These are phyloP conservation scores for Silene noctiflora DNA, from an alignment of 179 eudicot genomes.

Conservation along the genomic window DNA sequence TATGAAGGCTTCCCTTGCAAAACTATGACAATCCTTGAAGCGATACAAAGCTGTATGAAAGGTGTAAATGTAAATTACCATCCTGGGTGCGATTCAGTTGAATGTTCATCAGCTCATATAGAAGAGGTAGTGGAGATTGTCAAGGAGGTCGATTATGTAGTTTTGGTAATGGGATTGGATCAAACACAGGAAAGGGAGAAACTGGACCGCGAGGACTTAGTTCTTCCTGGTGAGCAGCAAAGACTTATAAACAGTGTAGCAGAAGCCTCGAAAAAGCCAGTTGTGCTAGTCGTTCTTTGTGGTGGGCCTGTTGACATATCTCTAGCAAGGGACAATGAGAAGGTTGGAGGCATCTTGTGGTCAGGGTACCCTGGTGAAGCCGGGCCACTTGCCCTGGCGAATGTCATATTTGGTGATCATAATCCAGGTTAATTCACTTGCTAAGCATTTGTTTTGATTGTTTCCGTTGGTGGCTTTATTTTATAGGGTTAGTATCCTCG, in stretches of 20 bases:
- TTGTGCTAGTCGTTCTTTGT: slow-evolving; percentile 48
- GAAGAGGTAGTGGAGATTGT: slow-evolving; percentile 40
- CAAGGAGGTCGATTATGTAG: slow-evolving; percentile 45
- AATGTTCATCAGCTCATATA: slow-evolving; percentile 29
- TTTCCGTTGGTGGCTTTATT: not conserved
- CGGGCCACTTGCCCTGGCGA: slow-evolving; percentile 56
- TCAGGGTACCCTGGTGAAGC: slow-evolving; percentile 70
- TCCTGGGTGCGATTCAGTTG: slow-evolving; percentile 47
- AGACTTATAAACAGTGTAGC: slow-evolving; percentile 48
- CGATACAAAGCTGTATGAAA: slow-evolving; percentile 33
- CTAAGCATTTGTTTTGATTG: not conserved
- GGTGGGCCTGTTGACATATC: slow-evolving; percentile 63
- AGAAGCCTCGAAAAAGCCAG: slow-evolving; percentile 47
- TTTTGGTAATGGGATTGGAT: slow-evolving; percentile 62
- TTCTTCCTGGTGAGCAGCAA: slow-evolving; percentile 56
- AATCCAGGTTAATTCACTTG: slow-evolving; percentile 51
- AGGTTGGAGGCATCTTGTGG: slow-evolving; percentile 63
- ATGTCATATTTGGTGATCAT: slow-evolving; percentile 56
- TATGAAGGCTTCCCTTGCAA: slow-evolving; percentile 49
- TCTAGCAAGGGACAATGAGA: slow-evolving; percentile 39
- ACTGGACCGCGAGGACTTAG: slow-evolving; percentile 41
- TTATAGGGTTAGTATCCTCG: not conserved
- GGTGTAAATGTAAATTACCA: slow-evolving; percentile 32
- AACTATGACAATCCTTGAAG: slow-evolving; percentile 43
- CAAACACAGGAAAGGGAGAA: slow-evolving; percentile 64